These are phyloP conservation scores for Fomitopsis pinicola DNA, from an alignment of 1,284 basidiomycete species.

Conservation along the genomic window DNA sequence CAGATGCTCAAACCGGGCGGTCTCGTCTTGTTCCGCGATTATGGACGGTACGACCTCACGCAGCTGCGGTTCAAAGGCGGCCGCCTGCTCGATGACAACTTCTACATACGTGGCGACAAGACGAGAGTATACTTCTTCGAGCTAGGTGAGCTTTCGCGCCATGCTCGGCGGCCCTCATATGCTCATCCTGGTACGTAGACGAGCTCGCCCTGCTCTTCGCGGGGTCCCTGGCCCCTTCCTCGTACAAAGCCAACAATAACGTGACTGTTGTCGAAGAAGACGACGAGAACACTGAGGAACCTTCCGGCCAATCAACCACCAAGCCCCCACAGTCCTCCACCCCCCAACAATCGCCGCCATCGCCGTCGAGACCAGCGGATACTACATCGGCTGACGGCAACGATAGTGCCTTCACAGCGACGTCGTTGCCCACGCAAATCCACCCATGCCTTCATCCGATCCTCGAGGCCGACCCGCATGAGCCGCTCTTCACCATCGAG, in stretches of 20 bases:
- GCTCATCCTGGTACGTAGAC: slow-evolving; percentile 40
- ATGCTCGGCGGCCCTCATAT: no score
- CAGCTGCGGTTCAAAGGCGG: slow-evolving; percentile 91
- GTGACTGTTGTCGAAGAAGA: slow-evolving; percentile 34
- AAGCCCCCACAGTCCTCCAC: slow-evolving; percentile 1
- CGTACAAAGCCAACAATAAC: slow-evolving; percentile 25
- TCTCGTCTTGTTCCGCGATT: slow-evolving; percentile 85
- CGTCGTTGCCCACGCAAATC: slow-evolving; percentile 4
- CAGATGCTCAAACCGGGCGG: slow-evolving; percentile 92
- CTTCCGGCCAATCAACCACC: slow-evolving; percentile 1
- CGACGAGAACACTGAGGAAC: slow-evolving; percentile 24
- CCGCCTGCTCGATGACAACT: slow-evolving; percentile 87
- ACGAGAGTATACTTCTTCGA: slow-evolving; percentile 97
- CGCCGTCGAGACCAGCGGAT: not conserved
- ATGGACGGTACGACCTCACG: slow-evolving; percentile 91
- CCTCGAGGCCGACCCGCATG: slow-evolving; percentile 17
- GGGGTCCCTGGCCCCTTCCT: slow-evolving; percentile 40
- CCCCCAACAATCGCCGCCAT: not conserved
- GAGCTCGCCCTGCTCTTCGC: slow-evolving; percentile 82
- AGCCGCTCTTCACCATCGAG: slow-evolving; percentile 61
- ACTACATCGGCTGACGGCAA: not conserved
- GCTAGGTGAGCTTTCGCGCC: slow-evolving; percentile 46
- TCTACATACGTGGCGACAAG: slow-evolving; percentile 94
- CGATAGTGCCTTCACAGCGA: not conserved
- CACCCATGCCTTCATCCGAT: slow-evolving; percentile 14